These are phyloP conservation scores for Boletales sp. DNA, from an alignment of 768 basidiomycete species.

Conservation along the genomic window DNA sequence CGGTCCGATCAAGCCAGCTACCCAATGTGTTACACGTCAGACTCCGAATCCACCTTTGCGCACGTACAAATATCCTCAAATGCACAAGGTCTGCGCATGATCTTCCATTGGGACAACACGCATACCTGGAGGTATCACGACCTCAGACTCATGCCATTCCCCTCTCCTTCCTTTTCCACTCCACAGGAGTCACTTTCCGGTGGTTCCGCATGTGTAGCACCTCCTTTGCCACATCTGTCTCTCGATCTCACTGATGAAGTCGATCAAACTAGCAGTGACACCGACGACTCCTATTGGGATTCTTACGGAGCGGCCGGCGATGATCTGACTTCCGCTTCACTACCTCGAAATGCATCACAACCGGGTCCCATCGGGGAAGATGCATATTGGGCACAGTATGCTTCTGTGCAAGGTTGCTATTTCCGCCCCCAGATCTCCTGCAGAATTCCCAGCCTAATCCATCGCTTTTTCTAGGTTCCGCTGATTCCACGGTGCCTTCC, in stretches of 20 bases:
- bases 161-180: slow-evolving; percentile 34
- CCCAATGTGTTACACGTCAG: slow-evolving; percentile 39
- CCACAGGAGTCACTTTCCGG: slow-evolving; percentile 24
- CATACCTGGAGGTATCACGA: slow-evolving; percentile 71
- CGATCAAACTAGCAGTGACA: slow-evolving; percentile 27
- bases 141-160: slow-evolving; percentile 67
- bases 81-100: slow-evolving; percentile 46
- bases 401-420: slow-evolving; percentile 59
- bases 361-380: slow-evolving; percentile 38
- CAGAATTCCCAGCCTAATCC: slow-evolving; percentile 5
- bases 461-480: slow-evolving; percentile 47
- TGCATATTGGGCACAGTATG: slow-evolving; percentile 76
- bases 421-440: slow-evolving; percentile 12
- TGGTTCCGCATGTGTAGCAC: slow-evolving; percentile 19
- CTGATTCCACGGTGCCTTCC: slow-evolving; percentile 66
- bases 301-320: slow-evolving; percentile 47
- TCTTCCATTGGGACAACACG: slow-evolving; percentile 63
- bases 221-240: neutral
- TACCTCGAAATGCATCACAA: slow-evolving; percentile 15
- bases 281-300: slow-evolving; percentile 65
- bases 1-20: slow-evolving; percentile 28
- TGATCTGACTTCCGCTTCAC: slow-evolving; percentile 20
- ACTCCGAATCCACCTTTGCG: slow-evolving; percentile 52
- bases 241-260: slow-evolving; percentile 1
- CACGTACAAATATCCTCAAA: slow-evolving; percentile 48